Conservation (phyloP, 495 filamentous ascomycete genomes). For the Penicillium odoratum region DNA sequence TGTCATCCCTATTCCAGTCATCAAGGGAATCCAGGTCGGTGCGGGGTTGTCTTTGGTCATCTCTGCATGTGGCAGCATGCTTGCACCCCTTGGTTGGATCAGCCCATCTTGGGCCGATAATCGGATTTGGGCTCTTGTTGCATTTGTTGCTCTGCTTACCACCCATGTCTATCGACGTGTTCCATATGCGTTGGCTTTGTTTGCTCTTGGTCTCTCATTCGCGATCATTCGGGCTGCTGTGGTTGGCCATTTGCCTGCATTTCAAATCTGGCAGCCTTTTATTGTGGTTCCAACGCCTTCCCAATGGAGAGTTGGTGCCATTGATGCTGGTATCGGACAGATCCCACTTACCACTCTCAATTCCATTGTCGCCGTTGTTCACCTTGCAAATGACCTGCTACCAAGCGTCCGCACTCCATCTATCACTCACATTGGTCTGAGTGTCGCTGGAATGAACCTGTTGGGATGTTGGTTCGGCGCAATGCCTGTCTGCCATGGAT, state of each 20-base stretch:
- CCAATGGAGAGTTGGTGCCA: conserved; percentile 48
- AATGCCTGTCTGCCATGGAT: conserved; percentile 95
- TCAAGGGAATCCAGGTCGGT: conserved; percentile 93
- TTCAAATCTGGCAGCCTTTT: conserved; percentile 52
- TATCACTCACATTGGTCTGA: conserved; percentile 72
- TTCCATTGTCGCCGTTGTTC: conserved; percentile 80
- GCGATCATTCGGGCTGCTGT: conserved; percentile 46
- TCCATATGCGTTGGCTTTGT: conserved; percentile 74
- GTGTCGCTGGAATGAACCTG: conserved; percentile 80
- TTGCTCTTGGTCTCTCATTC: conserved; percentile 62
- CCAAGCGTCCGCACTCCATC: conserved; percentile 65
- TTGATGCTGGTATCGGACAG: conserved; percentile 73
- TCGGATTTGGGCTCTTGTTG: conserved; percentile 65
- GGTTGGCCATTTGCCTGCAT: conserved; percentile 40
- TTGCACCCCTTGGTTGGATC: conserved; percentile 58
- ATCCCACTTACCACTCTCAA: conserved; percentile 89
- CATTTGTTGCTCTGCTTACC: conserved; percentile 66
- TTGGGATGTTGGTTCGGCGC: conserved; percentile 85
- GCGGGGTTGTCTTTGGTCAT: conserved; percentile 79
- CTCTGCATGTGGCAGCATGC: conserved; percentile 65
- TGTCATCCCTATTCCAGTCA: conserved; percentile 78
- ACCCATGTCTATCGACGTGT: conserved; percentile 59
- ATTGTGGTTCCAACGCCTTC: conserved; percentile 43
- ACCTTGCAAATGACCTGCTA: conserved; percentile 71
- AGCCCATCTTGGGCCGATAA: conserved; percentile 68